Base-by-base conservation (phyloP, 2,329 filamentous ascomycete genomes). In the Colletotrichum chlorophyti region DNA sequence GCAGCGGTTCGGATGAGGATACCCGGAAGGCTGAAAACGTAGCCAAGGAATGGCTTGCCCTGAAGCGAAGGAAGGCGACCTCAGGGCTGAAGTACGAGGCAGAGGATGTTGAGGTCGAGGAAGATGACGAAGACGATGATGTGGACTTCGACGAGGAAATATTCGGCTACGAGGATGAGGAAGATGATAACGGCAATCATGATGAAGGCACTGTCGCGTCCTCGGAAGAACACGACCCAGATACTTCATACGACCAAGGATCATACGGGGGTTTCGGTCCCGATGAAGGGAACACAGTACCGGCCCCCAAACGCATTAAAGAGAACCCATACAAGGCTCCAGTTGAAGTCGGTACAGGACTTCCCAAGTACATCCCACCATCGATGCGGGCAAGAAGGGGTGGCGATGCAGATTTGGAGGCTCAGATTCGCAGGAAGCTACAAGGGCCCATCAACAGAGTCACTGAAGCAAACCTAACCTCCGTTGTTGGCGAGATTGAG, bases 251-350 rank as follows among this genome's bases (percentile, higher is more conserved):
- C 10, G 70, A 69, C 8, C 67, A 69, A 4, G 70, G 75, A 21
- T 69, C 68, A 1, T 78, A 80, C 58, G 72, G 67, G 23, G 77
- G 72, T 0, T 80, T 78, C 48, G 73, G 72, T 8, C 71, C 72
- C 1, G 72, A 72, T 5, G 65, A 61, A 4, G 66, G 69, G 27
- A 64, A 66, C 59, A 41, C 63, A 27, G 69, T 74, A 48, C 70
- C 72, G 26, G 63, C 70, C n/a, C 71, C 71, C 38, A 80, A 78
- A 61, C 80, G 78, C 60, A 73, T 81, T 55, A 83, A 86, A 60
- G 94, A 98, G 72, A 97, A 98, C 65, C 94, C 94, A 5, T 98
- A 97, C 65, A 80, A 94, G 47, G 90, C 94, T 3, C 94, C 94
- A 5, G 71, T 77, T 2, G 73, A 74, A 2, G 76, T 76, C 17